These are phyloP conservation scores for Podospora australis DNA, from an alignment of 495 filamentous ascomycete genomes.

Conservation along the genomic window DNA sequence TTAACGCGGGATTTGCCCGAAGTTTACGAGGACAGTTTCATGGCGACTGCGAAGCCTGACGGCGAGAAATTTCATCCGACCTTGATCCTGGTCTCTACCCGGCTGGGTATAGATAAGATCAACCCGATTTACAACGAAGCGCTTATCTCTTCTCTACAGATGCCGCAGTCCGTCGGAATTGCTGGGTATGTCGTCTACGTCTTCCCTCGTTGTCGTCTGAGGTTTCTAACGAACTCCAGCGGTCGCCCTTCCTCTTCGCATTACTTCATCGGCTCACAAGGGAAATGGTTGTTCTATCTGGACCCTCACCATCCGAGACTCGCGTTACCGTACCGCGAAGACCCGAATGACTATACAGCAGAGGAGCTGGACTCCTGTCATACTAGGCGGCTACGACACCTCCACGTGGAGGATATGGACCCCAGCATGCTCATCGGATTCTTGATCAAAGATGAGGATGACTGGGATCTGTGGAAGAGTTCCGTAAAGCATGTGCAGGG, in stretches of 20 bases:
- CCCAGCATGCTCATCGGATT: conserved; percentile 99
- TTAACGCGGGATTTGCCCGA: conserved; percentile 84
- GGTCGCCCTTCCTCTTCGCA: conserved; percentile 92
- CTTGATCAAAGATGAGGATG: conserved; percentile 70
- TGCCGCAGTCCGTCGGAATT: conserved; percentile 88
- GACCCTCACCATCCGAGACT: conserved; percentile 82
- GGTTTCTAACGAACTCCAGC: conserved; percentile 36
- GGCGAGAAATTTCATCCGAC: conserved; percentile 68
- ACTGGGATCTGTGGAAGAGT: conserved; percentile 77
- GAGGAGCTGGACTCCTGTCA: conserved; percentile 82
- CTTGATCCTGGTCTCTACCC: conserved; percentile 77
- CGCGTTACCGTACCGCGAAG: conserved; percentile 51
- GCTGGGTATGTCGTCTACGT: conserved; percentile 62
- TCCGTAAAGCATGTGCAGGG: conserved; percentile 62
- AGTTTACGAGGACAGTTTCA: conserved; percentile 85
- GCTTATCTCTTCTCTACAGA: conserved; percentile 69
- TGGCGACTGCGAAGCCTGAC: conserved; percentile 61
- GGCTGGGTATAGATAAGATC: conserved; percentile 88
- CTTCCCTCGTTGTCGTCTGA: not conserved
- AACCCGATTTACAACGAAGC: conserved; percentile 90
- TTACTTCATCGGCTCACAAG: conserved; percentile 96
- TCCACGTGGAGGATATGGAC: conserved; percentile 90
- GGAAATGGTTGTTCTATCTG: conserved; percentile 83
- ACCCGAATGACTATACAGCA: conserved; percentile 49
- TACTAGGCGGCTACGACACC: conserved; percentile 70